Evolutionary conservation across 257 asterid species (phyloP), one percentile per base, ranked within the genome.

Genomic region (Solanum chmielewskii): DNA sequence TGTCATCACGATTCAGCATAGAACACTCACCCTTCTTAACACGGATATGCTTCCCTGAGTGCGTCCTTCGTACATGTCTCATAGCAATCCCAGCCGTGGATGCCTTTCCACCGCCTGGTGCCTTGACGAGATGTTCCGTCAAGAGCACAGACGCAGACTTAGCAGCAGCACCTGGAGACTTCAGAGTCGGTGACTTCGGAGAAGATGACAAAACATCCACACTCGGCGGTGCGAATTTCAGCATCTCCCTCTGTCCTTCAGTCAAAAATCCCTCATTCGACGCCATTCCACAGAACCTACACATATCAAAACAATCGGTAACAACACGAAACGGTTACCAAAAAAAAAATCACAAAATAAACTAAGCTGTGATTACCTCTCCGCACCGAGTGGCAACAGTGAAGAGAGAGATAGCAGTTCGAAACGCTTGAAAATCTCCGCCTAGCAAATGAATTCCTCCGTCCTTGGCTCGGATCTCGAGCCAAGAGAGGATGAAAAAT

Each of bases 381-480:
- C 88, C 14, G 84, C 45, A 90, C 85, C 25, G 86, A 88, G 89
- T 82, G 82, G 69, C 20, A 60, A 64, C 71, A 64, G 71, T 64
- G 71, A 64, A 64, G 71, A 64, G 71, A 64, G 33, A 64, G 71
- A 25, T 25, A 64, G 2, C 71, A 64, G 33, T 88, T 83, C 87
- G 9, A 83, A 52, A 20, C 64, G 64, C 25, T 56, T 56, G 64
- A 7, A 20, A 56, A 59, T 76, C 88, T 66, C 29, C 59, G 14
- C 0, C 25, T 16, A 68, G n/a, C 69, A 8, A 70, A 81, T n/a
- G 49, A 87, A 87, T 23, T 90, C 94, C 93, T 91, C 94, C 29
- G 91, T 87, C 70, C 95, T 93, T 94, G 96, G 97, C 98, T 92
- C 98, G 96, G 98, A 93, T 94, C 96, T 94, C 97, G 99, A 96